phyloP scores from a whole-genome alignment of 2,329 filamentous ascomycete genomes.

The Microdochium nivale region DNA sequence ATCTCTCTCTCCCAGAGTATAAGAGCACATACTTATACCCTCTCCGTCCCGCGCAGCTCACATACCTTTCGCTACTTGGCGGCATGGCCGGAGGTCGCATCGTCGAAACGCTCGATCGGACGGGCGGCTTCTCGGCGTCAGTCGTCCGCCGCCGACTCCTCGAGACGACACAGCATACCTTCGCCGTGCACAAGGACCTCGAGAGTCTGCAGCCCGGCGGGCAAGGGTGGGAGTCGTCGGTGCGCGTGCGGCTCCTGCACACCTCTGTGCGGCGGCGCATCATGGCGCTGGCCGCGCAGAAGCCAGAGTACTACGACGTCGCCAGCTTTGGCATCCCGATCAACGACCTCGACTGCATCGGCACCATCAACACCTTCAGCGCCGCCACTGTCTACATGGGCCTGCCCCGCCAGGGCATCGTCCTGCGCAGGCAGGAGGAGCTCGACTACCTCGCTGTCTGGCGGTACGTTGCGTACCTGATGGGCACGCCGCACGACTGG shows the following conservation, averaged over 20 bases:
- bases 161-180: slow-evolving; percentile 26
- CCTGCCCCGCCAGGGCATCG: slow-evolving; percentile 56
- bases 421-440: slow-evolving; percentile 45
- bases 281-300: slow-evolving; percentile 40
- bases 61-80: slow-evolving; percentile 54
- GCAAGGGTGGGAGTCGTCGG: slow-evolving; percentile 48
- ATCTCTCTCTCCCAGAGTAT: too few species aligned
- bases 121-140: slow-evolving; percentile 55
- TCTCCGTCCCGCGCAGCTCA: slow-evolving; percentile 26
- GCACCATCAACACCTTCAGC: slow-evolving; percentile 56
- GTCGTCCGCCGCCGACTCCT: slow-evolving; percentile 51
- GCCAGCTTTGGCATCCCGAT: slow-evolving; percentile 52
- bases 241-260: slow-evolving; percentile 59
- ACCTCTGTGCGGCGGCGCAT: slow-evolving; percentile 56
- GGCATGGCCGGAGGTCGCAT: slow-evolving; percentile 57
- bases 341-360: slow-evolving; percentile 57
- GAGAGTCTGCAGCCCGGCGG: slow-evolving; percentile 52
- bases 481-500: slow-evolving; percentile 15
- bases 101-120: slow-evolving; percentile 56
- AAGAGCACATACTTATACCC: not conserved
- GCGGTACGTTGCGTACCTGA: slow-evolving; percentile 20
- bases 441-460: slow-evolving; percentile 55
- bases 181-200: slow-evolving; percentile 49
- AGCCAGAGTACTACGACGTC: slow-evolving; percentile 52
- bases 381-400: slow-evolving; percentile 52